These are phyloP conservation scores for Yamadazyma kitorensis DNA, from an alignment of 805 yeast species.

Conservation along the genomic window DNA sequence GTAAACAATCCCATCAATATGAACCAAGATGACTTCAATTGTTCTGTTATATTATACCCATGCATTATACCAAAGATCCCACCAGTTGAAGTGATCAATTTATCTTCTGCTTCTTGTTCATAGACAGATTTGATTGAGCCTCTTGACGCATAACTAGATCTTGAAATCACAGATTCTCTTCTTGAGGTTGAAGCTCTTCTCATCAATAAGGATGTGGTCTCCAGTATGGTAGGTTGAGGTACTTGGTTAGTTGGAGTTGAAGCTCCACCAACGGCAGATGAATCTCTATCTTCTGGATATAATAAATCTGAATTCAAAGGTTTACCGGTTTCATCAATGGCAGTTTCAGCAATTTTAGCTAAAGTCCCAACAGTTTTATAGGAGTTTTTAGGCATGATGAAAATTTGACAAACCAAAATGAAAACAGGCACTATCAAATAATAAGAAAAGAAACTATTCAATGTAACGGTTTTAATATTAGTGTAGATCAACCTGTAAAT, in stretches of 20 bases:
- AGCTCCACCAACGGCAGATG: not conserved
- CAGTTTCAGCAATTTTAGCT: conserved; percentile 69
- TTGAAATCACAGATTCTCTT: conserved; percentile 34
- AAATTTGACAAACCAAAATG: conserved; percentile 67
- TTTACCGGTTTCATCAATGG: conserved; percentile 67
- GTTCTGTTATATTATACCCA: conserved; percentile 49
- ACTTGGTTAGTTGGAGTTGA: conserved; percentile 1
- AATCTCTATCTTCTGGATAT: conserved; percentile 34
- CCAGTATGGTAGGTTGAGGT: conserved; percentile 35
- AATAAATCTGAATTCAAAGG: conserved; percentile 48
- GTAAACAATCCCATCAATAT: conserved; percentile 73
- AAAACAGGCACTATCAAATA: conserved; percentile 78
- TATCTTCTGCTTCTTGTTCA: conserved; percentile 63
- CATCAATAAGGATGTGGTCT: conserved; percentile 39
- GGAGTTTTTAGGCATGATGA: conserved; percentile 76
- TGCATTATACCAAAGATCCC: conserved; percentile 81
- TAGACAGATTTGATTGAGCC: conserved; percentile 55
- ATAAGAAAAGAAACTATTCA: conserved; percentile 59
- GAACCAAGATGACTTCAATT: conserved; percentile 71
- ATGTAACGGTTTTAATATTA: conserved; percentile 34
- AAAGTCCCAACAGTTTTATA: conserved; percentile 70
- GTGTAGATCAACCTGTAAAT: conserved; percentile 66
- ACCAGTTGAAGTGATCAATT: conserved; percentile 51
- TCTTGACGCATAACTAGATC: conserved; percentile 24
- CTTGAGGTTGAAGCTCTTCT: conserved; percentile 23